phyloP scores from a whole-genome alignment of 495 filamentous ascomycete genomes.

The Aspergillus carlsbadensis region DNA sequence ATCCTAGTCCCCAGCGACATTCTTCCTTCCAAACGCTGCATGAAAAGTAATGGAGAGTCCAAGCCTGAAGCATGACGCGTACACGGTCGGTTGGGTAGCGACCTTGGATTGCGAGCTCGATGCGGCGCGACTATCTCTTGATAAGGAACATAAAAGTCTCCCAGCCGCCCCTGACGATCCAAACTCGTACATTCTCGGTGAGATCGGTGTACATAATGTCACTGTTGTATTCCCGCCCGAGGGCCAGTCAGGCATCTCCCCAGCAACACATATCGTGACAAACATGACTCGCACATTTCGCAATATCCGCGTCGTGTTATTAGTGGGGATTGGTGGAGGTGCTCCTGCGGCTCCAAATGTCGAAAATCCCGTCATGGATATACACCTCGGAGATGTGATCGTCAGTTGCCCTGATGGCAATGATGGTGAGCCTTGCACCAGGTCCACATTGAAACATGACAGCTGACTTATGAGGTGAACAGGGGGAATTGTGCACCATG shows the following conservation, averaged over 20 bases:
- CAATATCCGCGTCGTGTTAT: conserved; percentile 35
- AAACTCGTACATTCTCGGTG: conserved; percentile 35
- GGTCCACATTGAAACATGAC: not conserved
- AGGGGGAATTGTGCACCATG: not conserved
- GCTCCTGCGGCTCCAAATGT: not conserved
- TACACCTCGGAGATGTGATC: conserved; percentile 41
- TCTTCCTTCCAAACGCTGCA: no score
- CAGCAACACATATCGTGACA: not conserved
- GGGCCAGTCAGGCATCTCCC: not conserved
- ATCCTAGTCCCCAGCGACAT: no score
- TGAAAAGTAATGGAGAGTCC: no score
- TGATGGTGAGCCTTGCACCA: conserved; percentile 9
- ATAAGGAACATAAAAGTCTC: conserved; percentile 25
- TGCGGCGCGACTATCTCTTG: conserved; percentile 36
- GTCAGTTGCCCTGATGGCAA: conserved; percentile 26
- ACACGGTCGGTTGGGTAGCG: conserved; percentile 47
- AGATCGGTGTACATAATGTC: conserved; percentile 37
- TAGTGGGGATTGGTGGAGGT: conserved; percentile 48
- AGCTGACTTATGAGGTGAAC: not conserved
- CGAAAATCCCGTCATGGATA: not conserved
- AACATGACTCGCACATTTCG: conserved; percentile 35
- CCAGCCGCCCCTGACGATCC: conserved; percentile 15
- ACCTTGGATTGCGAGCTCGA: conserved; percentile 33
- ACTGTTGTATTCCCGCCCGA: conserved; percentile 25
- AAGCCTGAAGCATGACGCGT: conserved; percentile 15